Evolutionary conservation across 2,329 filamentous ascomycete genomes (phyloP).

Genomic region (Diaporthe australafricana): DNA sequence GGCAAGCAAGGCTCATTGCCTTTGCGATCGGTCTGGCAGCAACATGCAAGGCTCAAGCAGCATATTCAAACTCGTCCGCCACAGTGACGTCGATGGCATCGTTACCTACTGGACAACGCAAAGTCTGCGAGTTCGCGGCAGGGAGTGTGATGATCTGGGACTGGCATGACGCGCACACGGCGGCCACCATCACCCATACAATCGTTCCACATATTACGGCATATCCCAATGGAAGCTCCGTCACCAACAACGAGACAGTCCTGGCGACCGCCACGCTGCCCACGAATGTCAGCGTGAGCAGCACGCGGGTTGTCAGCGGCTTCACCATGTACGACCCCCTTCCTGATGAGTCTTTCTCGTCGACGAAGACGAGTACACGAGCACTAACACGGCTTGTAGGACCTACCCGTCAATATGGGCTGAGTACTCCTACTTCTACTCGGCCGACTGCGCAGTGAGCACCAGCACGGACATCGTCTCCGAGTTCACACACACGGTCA

Average conservation of each 20-base stretch:
- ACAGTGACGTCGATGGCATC: neutral
- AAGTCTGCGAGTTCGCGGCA: constrained; percentile 6
- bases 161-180: neutral
- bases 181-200: neutral
- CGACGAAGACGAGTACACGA: neutral
- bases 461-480: neutral
- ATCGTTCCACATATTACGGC: constrained; percentile 10
- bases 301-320: constrained; percentile 1
- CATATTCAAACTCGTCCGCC: neutral
- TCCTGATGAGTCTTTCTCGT: neutral
- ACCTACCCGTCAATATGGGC: constrained; percentile 9
- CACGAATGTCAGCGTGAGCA: neutral
- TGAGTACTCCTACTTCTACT: constrained; percentile 6
- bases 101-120: neutral
- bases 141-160: constrained; percentile 20
- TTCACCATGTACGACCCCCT: constrained; percentile 14
- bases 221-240: constrained; percentile 16
- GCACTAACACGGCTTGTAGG: neutral
- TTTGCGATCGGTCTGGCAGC: neutral
- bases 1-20: neutral
- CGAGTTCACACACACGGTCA: neutral
- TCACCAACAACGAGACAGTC: neutral
- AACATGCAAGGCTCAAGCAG: neutral
- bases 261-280: neutral
- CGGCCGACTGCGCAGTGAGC: constrained; percentile 7